Conservation (phyloP, 2,329 filamentous ascomycete genomes). For the Aspergillus costaricaensis region DNA sequence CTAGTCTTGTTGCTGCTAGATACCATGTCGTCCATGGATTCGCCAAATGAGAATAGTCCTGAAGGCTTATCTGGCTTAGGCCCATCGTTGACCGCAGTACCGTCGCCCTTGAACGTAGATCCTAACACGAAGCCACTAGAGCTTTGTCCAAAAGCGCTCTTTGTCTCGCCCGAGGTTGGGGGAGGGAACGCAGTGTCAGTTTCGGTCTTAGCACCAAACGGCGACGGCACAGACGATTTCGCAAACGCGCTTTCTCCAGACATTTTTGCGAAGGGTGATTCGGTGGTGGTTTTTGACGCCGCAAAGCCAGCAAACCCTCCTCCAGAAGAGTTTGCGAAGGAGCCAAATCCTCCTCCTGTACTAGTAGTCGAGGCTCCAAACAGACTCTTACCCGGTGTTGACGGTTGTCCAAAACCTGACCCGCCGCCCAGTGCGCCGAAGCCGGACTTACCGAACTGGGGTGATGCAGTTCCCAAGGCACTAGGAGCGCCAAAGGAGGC, state of each 20-base stretch:
- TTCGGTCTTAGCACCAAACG: constrained; percentile 33
- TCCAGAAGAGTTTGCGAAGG: constrained; percentile 30
- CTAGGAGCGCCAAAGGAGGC: constrained; percentile 40
- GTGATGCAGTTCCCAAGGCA: constrained; percentile 30
- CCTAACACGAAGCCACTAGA: constrained; percentile 43
- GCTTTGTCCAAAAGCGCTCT: constrained; percentile 32
- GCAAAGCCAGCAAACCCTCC: constrained; percentile 30
- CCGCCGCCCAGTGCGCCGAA: constrained; percentile 26
- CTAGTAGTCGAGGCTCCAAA: constrained; percentile 24
- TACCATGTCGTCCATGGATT: constrained; percentile 45
- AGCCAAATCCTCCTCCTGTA: constrained; percentile 38
- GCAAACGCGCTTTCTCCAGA: constrained; percentile 30
- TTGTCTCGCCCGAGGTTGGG: constrained; percentile 30
- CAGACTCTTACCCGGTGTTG: constrained; percentile 29
- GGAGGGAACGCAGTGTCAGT: constrained; percentile 30
- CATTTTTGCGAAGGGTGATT: constrained; percentile 32
- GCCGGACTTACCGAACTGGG: constrained; percentile 38
- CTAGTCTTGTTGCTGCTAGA: constrained; percentile 35
- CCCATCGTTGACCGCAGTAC: constrained; percentile 41
- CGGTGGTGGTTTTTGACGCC: constrained; percentile 23
- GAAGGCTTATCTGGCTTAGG: constrained; percentile 41
- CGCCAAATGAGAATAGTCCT: constrained; percentile 42
- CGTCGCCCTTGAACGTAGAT: constrained; percentile 49
- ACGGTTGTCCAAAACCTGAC: constrained; percentile 36
- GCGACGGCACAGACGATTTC: constrained; percentile 30